Evolutionary conservation across 257 asterid genomes (phyloP).

Genomic region (Nicotiana noctiflora): DNA sequence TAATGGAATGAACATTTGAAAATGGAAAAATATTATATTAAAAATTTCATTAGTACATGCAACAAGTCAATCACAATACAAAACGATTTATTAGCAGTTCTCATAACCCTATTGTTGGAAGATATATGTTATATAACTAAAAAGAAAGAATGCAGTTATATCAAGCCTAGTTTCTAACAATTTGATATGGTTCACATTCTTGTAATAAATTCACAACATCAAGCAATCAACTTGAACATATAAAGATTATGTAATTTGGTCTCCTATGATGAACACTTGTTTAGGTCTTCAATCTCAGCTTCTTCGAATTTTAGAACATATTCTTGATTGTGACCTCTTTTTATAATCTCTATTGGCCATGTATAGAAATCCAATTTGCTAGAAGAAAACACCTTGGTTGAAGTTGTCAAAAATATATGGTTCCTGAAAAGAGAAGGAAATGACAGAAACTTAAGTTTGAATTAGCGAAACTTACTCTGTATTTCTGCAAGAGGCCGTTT

Average conservation of each 20-base stretch:
- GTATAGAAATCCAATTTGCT: neutral
- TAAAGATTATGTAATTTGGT: neutral
- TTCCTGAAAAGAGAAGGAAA: neutral
- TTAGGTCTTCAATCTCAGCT: neutral
- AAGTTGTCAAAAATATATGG: neutral
- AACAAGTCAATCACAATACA: neutral
- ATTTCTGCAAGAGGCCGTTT: no score
- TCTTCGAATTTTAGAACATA: neutral
- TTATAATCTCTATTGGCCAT: neutral
- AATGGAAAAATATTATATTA: neutral
- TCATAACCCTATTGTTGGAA: neutral
- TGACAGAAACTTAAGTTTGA: neutral
- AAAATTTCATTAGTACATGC: neutral
- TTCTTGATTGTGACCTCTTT: neutral
- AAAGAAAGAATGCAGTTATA: neutral
- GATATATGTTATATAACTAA: neutral
- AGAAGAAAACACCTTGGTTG: neutral
- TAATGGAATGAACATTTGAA: neutral
- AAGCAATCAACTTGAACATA: neutral
- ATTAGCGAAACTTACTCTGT: neutral
- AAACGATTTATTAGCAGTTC: neutral
- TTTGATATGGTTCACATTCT: neutral
- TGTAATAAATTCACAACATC: neutral
- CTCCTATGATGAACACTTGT: neutral
- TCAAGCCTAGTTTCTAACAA: neutral